Evolutionary conservation across 2,329 filamentous ascomycete genomes (phyloP).

Genomic region (Aspergillus sp.): DNA sequence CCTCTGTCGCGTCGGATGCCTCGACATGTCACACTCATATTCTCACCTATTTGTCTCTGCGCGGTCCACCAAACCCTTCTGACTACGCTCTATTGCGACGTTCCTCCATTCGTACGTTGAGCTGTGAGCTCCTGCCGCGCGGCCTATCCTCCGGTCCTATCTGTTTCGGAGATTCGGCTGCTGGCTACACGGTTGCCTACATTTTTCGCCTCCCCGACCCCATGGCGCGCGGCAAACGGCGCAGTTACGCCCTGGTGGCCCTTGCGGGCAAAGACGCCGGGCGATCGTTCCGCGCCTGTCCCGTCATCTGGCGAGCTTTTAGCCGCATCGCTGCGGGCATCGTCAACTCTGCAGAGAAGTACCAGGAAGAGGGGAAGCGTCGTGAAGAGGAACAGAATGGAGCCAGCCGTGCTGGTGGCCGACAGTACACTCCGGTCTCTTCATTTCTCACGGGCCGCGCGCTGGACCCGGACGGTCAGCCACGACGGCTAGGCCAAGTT

Average conservation of each 20-base stretch:
- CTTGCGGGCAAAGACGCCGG: slow-evolving; percentile 47
- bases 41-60: slow-evolving; percentile 51
- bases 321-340: slow-evolving; percentile 47
- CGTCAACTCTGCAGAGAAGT: slow-evolving; percentile 38
- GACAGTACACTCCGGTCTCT: slow-evolving; percentile 48
- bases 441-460: slow-evolving; percentile 51
- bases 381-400: slow-evolving; percentile 31
- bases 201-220: slow-evolving; percentile 52
- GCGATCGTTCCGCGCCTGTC: slow-evolving; percentile 39
- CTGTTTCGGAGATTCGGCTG: slow-evolving; percentile 48
- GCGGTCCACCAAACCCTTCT: slow-evolving; percentile 45
- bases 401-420: slow-evolving; percentile 18
- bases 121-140: slow-evolving; percentile 48
- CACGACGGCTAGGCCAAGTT: slow-evolving; percentile 45
- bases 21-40: slow-evolving; percentile 48
- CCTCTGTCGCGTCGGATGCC: slow-evolving; percentile 37
- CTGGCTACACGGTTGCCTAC: slow-evolving; percentile 53
- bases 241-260: slow-evolving; percentile 51
- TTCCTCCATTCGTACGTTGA: slow-evolving; percentile 51
- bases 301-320: slow-evolving; percentile 47
- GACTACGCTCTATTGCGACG: slow-evolving; percentile 49
- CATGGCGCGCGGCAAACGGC: slow-evolving; percentile 48
- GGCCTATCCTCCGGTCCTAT: slow-evolving; percentile 51
- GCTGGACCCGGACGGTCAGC: slow-evolving; percentile 49
- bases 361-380: slow-evolving; percentile 37